Conservation (phyloP, 306 rosid species). For the Lithocarpus polystachyus region DNA sequence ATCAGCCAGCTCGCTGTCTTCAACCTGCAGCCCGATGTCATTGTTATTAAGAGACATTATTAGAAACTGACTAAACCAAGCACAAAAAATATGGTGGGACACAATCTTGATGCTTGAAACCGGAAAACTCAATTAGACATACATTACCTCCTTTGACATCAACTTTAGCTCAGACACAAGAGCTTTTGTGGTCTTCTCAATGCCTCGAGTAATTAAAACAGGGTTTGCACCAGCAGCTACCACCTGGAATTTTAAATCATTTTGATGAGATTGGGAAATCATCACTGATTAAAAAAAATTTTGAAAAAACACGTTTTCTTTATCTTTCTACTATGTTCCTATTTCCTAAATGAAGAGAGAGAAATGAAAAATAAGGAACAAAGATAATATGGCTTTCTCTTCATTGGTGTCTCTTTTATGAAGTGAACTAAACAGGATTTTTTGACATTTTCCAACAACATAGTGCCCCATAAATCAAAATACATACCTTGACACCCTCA, state of each 20-base stretch:
- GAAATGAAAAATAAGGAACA: no score
- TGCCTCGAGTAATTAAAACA: slow-evolving; percentile 93
- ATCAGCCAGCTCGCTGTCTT: slow-evolving; percentile 94
- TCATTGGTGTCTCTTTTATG: neutral
- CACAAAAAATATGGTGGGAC: neutral
- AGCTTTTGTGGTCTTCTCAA: slow-evolving; percentile 85
- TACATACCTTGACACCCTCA: slow-evolving; percentile 85
- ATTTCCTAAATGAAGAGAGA: no score
- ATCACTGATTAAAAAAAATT: neutral
- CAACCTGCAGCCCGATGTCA: slow-evolving; percentile 61
- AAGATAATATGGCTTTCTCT: no score
- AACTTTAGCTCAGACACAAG: slow-evolving; percentile 75
- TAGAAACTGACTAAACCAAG: neutral
- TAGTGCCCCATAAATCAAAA: neutral
- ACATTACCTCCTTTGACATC: slow-evolving; percentile 83
- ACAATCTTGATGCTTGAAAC: neutral
- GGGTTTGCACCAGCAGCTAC: slow-evolving; percentile 99
- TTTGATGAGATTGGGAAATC: no score
- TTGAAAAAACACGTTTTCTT: neutral
- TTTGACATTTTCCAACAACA: neutral
- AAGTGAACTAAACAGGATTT: neutral
- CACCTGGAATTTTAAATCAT: slow-evolving; percentile 43
- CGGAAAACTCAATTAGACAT: neutral
- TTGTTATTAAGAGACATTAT: neutral
- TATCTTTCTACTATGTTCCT: no score